Base-by-base conservation (phyloP, 2,329 filamentous ascomycete species). In the Ophiosphaerella herpotricha region DNA sequence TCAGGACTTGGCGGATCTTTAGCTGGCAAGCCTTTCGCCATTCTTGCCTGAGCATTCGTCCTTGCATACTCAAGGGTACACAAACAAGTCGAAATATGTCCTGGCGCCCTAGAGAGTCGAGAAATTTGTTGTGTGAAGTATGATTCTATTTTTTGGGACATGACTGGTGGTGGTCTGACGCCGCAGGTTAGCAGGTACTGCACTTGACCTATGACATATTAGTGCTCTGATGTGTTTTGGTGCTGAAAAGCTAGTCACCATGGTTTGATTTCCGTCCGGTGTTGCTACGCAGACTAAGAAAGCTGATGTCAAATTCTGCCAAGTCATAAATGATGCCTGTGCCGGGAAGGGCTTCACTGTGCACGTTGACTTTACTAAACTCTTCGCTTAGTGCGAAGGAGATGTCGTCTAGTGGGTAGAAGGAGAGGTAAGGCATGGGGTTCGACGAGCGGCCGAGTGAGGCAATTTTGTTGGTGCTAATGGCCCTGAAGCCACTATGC, bases 371-470 rank as follows among this genome's bases (percentile, higher is more conserved):
- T 2, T 58, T 57, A 33, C 57, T 67, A 52, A 76, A 75, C 40
- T 70, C 71, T 2, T 66, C 55, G 16, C 67, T 57, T 12, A 66
- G 55, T 12, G 65, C 67, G 41, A 75, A 76, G 0, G 56, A 66
- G 21, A 76, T 29, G 31, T 75, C 71, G 2, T 51, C 47, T 67
- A 75, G 66, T 8, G 72, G 68, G 38, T 75, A 74, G 39, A 71
- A 66, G 5, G 70, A 71, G 3, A 75, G 61, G 40, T 67, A 74
- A 0, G 73, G 73, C 50, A 62, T 72, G 5, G 52, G 50, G 13
- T 59, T 58, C 2, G 43, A 41, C 3, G 45, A 3, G 11, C 56
- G 47, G 2, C 43, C 55, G 3, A 23, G 23, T 2, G 60, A 46
- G 5, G 57, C 55, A 2, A 48, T 48, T 31, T 61, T 63, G 32